Conservation (phyloP, 331 rosid genomes). For the Rhamnella rubrinervis region DNA sequence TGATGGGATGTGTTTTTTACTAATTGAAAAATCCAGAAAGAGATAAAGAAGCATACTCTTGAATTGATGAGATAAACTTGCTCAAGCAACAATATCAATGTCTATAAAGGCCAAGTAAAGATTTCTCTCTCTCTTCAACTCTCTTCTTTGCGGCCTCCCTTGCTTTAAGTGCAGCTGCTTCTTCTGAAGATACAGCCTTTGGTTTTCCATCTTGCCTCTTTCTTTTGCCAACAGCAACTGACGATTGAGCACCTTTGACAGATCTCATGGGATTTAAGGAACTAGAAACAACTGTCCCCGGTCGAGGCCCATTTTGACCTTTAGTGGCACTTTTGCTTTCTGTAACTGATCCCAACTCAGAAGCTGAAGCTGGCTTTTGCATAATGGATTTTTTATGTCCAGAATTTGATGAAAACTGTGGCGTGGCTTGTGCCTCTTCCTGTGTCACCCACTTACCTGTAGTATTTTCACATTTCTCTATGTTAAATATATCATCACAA, state of each 20-base stretch:
- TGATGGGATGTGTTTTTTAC: background rate
- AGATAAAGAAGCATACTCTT: slow-evolving; percentile 7
- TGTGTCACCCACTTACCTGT: slow-evolving; percentile 94
- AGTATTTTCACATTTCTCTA: slow-evolving; percentile 30
- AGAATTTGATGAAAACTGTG: slow-evolving; percentile 57
- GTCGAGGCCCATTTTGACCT: slow-evolving; percentile 44
- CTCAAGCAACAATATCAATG: slow-evolving; percentile 33
- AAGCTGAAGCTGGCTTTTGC: slow-evolving; percentile 42
- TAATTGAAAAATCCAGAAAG: background rate
- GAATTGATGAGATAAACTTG: slow-evolving; percentile 12
- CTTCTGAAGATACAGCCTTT: slow-evolving; percentile 66
- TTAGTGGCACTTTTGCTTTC: slow-evolving; percentile 42
- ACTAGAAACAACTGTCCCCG: slow-evolving; percentile 63
- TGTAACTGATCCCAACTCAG: slow-evolving; percentile 32
- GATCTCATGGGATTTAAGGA: slow-evolving; percentile 67
- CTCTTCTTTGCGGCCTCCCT: slow-evolving; percentile 98
- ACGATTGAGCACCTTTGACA: slow-evolving; percentile 67
- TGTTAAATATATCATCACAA: slow-evolving; percentile 32
- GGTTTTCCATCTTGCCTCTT: slow-evolving; percentile 66
- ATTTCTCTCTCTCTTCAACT: slow-evolving; percentile 85
- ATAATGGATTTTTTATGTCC: slow-evolving; percentile 41
- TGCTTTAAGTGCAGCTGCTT: slow-evolving; percentile 88
- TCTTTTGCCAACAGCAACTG: slow-evolving; percentile 77
- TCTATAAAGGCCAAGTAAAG: slow-evolving; percentile 82
- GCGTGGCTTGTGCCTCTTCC: slow-evolving; percentile 86